Conservation (phyloP, 306 rosid genomes). For the Notholithocarpus densiflorus region DNA sequence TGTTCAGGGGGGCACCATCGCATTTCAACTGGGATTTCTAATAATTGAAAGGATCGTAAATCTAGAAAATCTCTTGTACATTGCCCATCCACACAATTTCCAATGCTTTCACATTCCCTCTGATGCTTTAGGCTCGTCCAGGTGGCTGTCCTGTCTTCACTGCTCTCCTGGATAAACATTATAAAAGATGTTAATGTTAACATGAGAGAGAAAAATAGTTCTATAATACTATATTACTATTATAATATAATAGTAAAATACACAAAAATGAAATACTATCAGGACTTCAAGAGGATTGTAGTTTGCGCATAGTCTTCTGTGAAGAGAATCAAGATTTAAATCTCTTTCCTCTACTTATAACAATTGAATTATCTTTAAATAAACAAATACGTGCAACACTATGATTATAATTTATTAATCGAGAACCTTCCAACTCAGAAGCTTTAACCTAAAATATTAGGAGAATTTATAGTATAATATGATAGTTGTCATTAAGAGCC, state of each 20-base stretch:
- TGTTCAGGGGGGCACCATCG: slow-evolving; percentile 6
- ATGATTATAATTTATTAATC: not conserved
- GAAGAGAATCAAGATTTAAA: too few species aligned
- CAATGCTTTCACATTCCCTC: slow-evolving; percentile 22
- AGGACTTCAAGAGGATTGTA: too few species aligned
- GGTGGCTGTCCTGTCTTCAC: slow-evolving; percentile 72
- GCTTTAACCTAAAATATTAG: not conserved
- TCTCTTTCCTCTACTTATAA: too few species aligned
- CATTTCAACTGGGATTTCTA: slow-evolving; percentile 23
- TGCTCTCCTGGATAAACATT: slow-evolving; percentile 63
- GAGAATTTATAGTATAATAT: not conserved
- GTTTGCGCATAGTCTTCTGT: too few species aligned
- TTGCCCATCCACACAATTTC: slow-evolving; percentile 33
- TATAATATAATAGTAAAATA: too few species aligned
- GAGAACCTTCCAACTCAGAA: not conserved
- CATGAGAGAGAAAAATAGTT: slow-evolving; percentile 2
- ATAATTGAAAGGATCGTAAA: slow-evolving; percentile 20
- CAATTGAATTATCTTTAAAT: too few species aligned
- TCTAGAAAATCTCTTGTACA: slow-evolving; percentile 29
- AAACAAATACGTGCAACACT: not conserved
- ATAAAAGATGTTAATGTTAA: not conserved
- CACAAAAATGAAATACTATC: too few species aligned
- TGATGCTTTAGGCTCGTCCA: slow-evolving; percentile 38
- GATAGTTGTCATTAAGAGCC: not conserved
- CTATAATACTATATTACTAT: slow-evolving; percentile 3